Conservation (phyloP, 768 basidiomycete species). For the Sporobolomyces pararoseus region DNA sequence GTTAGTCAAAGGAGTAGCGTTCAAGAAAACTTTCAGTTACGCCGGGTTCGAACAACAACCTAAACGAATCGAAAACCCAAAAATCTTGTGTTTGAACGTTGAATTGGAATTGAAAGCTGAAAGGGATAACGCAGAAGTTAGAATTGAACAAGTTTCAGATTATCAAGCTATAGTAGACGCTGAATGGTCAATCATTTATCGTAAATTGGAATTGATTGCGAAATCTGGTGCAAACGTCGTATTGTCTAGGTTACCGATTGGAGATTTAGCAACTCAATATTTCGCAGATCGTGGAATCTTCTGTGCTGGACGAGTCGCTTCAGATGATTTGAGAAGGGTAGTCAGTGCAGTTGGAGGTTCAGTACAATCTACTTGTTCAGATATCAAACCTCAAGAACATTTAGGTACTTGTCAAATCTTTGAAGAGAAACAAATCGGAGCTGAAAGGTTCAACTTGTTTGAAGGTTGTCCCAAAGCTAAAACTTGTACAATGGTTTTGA, state of each 20-base stretch:
- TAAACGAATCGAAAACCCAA: conserved; percentile 80
- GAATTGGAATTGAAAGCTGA: conserved; percentile 98
- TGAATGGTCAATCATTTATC: conserved; percentile 99
- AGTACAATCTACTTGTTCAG: conserved; percentile 90
- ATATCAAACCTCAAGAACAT: conserved; percentile 79
- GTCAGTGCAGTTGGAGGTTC: conserved; percentile 94
- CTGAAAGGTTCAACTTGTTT: conserved; percentile 93
- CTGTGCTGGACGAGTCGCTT: conserved; percentile 91
- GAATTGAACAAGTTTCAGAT: conserved; percentile 92
- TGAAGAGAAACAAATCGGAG: conserved; percentile 92
- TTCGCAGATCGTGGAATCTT: conserved; percentile 98
- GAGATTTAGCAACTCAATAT: conserved; percentile 97
- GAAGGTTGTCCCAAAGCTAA: conserved; percentile 88
- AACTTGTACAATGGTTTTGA: conserved; percentile 87
- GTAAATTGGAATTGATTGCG: conserved; percentile 91
- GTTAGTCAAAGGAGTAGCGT: conserved; percentile 83
- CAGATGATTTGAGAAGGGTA: conserved; percentile 84
- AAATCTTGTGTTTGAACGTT: conserved; percentile 90
- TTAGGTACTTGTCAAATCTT: conserved; percentile 89
- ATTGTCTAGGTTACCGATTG: conserved; percentile 94
- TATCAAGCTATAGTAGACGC: conserved; percentile 99
- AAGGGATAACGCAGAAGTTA: conserved; percentile 97
- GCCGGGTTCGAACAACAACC: conserved; percentile 99
- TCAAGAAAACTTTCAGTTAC: conserved; percentile 99
- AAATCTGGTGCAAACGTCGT: conserved; percentile 96